These are phyloP conservation scores for Tripidium arundinaceum DNA, from an alignment of 202 grass and related monocot species.

Conservation along the genomic window DNA sequence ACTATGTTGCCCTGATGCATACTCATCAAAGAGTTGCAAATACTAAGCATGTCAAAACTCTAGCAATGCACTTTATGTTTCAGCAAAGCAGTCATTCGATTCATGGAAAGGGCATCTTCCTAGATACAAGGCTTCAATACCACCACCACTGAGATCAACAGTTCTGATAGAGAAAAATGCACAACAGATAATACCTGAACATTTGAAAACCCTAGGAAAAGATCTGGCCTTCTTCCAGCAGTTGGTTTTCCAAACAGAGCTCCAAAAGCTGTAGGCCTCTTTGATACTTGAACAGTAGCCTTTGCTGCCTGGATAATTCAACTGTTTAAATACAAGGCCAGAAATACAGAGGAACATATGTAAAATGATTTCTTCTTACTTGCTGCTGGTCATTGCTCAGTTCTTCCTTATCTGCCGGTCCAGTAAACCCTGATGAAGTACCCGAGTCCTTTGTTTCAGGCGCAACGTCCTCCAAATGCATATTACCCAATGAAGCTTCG, in stretches of 20 bases:
- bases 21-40: constrained; percentile 5
- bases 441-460: constrained; percentile 18
- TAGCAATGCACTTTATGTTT: neutral
- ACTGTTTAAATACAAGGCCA: neutral
- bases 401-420: constrained; percentile 22
- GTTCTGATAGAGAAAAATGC: neutral
- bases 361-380: constrained; percentile 30
- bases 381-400: constrained; percentile 25
- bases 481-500: constrained; percentile 19
- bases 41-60: constrained; percentile 5
- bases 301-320: constrained; percentile 40
- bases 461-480: constrained; percentile 25
- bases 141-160: neutral
- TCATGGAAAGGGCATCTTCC: neutral
- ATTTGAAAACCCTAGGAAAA: constrained; percentile 36
- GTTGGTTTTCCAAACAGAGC: constrained; percentile 74
- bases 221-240: constrained; percentile 43
- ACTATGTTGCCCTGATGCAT: neutral
- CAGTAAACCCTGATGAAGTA: constrained; percentile 20
- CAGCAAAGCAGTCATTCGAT: constrained; percentile 6
- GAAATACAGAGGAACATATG: constrained; percentile 18
- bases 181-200: constrained; percentile 47
- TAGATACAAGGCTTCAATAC: constrained; percentile 9
- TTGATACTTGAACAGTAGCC: constrained; percentile 66
- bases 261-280: constrained; percentile 76